A percentile compares a stretch with the other conserved stretches of the same genome.
phyloP scores from a whole-genome alignment of 2,329 filamentous ascomycete genomes.

The Pseudocercospora macadamiae region DNA sequence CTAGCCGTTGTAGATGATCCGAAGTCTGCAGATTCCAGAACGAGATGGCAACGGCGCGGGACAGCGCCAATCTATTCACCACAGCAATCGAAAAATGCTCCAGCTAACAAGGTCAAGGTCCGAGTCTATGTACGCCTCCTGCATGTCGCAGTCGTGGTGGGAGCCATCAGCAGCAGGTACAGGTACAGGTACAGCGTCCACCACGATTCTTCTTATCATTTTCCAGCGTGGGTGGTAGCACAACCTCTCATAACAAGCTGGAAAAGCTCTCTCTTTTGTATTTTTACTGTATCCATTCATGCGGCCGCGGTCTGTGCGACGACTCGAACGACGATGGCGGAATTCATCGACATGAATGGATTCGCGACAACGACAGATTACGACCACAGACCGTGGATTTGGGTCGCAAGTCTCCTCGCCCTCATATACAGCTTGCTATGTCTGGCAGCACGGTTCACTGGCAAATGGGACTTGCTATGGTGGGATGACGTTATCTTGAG shows the following conservation, averaged over 20 bases:
- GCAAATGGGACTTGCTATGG: slow-evolving; percentile 30
- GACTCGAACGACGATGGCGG: slow-evolving; percentile 15
- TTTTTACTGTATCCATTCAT: not conserved
- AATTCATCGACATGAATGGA: slow-evolving; percentile 19
- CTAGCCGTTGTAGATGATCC: not conserved
- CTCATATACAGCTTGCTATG: slow-evolving; percentile 28
- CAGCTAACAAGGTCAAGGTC: not conserved
- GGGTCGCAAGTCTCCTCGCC: slow-evolving; percentile 24
- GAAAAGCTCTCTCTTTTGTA: slow-evolving; percentile 1
- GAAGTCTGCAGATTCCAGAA: not conserved
- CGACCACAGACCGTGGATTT: slow-evolving; percentile 28
- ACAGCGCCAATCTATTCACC: not conserved
- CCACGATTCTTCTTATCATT: no score
- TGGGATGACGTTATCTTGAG: slow-evolving; percentile 26
- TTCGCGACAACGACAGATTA: slow-evolving; percentile 22
- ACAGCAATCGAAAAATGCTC: not conserved
- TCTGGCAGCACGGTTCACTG: slow-evolving; percentile 23
- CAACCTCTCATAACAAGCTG: no score
- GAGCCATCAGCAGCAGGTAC: slow-evolving; percentile 2
- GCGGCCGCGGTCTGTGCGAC: not conserved
- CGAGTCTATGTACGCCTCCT: not conserved
- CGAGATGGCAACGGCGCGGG: not conserved
- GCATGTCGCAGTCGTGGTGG: not conserved
- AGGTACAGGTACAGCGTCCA: no score
- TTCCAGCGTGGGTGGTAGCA: no score